These are phyloP conservation scores for Podospora comata DNA, from an alignment of 495 filamentous ascomycete species.

Conservation along the genomic window DNA sequence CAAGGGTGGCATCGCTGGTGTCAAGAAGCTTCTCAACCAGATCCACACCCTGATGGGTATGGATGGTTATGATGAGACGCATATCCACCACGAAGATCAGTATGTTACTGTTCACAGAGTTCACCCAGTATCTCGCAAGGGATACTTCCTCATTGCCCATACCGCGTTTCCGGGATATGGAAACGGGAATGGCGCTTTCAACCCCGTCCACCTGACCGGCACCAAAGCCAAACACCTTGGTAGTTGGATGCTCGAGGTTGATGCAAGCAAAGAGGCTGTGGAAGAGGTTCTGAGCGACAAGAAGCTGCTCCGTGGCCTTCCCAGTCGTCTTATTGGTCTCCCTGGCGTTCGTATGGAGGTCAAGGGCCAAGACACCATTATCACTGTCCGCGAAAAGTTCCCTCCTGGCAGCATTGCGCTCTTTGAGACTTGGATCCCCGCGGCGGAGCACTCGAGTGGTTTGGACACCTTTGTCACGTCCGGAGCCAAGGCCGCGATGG, in stretches of 20 bases:
- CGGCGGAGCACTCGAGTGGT: conserved; percentile 71
- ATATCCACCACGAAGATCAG: conserved; percentile 92
- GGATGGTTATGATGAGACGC: conserved; percentile 90
- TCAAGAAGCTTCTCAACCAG: conserved; percentile 87
- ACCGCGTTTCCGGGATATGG: conserved; percentile 90
- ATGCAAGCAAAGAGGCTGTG: conserved; percentile 63
- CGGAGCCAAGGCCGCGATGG: conserved; percentile 77
- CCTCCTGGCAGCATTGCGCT: conserved; percentile 91
- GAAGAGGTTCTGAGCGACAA: conserved; percentile 63
- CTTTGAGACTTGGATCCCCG: conserved; percentile 92
- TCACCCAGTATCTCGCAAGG: conserved; percentile 83
- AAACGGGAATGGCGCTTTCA: conserved; percentile 70
- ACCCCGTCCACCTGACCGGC: conserved; percentile 71
- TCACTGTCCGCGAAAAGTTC: conserved; percentile 76
- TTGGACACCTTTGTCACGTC: conserved; percentile 79
- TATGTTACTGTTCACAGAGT: conserved; percentile 96
- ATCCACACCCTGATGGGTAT: conserved; percentile 92
- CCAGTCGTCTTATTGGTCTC: conserved; percentile 72
- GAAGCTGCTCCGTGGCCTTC: conserved; percentile 70
- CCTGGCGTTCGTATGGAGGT: conserved; percentile 66
- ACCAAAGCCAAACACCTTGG: conserved; percentile 76
- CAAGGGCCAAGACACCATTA: conserved; percentile 65
- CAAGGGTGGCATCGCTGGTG: conserved; percentile 76
- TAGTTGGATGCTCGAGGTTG: conserved; percentile 83
- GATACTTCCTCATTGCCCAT: conserved; percentile 91